Base-by-base conservation (phyloP, 2,329 filamentous ascomycete species). In the Fusarium chlamydosporum region DNA sequence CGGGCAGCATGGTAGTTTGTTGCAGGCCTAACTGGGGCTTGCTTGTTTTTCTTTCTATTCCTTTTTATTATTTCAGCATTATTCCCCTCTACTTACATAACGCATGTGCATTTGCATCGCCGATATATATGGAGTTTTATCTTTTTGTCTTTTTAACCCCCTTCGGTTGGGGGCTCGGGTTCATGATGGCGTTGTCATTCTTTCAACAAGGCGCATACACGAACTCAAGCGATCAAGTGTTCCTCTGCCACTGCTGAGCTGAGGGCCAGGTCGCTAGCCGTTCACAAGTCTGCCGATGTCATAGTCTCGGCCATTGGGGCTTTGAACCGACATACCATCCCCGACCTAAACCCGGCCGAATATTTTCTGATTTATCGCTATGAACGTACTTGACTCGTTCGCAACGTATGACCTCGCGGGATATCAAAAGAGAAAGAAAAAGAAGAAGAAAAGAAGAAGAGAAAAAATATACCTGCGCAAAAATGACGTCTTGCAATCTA, bases 61-160 rank as follows among this genome's bases (percentile, higher is more conserved):
- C 20, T 10, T 34, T 61, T 43, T 23, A 16, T 26, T 42, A 26
- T 47, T 40, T 8, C 20, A 27, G 33, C 23, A 69, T 65, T 65
- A 74, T 74, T 71, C 67, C 71, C 68, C 59, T 33, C 48, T 47
- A 15, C 34, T 56, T 47, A 15, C 34, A 34, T 40, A 8, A 57
- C 34, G 12, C 35, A 31, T 27, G 16, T 61, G 37, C 34, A 52
- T 38, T 40, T 59, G 59, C 56, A 60, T 70, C 27, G 23, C 34
- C 58, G n/a, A 50, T 42, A 61, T 45, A 58, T 41, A 58, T 23
- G 56, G 61, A 55, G 65, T 69, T 51, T 51, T 62, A 12, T 27
- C 16, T 7, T 16, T 26, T 38, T 27, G 7, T 38, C 11, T 29
- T 35, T 42, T 35, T 34, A 34, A 34, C 4, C 12, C 23, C 23